Evolutionary conservation across 106 monocot species (phyloP).

Genomic region (Dioscorea alata): DNA sequence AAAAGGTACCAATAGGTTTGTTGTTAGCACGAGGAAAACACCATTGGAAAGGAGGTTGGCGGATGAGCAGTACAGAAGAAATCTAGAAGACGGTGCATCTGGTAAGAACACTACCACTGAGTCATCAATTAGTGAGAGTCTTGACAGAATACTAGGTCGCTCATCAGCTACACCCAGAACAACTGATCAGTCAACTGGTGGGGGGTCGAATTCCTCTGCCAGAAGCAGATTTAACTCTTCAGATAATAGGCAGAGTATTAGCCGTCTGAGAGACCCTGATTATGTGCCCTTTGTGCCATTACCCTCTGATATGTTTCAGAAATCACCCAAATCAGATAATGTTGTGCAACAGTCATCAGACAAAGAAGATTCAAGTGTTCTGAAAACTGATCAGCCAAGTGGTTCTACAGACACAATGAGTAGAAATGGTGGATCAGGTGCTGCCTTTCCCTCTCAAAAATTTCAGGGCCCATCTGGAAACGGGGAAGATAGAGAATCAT

Average conservation of each 20-base stretch:
- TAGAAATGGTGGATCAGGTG: not conserved
- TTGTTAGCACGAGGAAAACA: conserved; percentile 46
- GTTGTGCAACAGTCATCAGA: conserved; percentile 6
- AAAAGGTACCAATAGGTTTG: conserved; percentile 32
- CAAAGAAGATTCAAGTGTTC: conserved; percentile 10
- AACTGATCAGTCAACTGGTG: conserved; percentile 2
- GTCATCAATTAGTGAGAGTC: conserved; percentile 48
- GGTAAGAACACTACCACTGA: conserved; percentile 8
- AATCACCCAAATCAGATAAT: conserved; percentile 17
- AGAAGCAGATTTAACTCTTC: conserved; percentile 13
- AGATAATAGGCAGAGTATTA: conserved; percentile 21
- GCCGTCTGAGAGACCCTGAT: conserved; percentile 30
- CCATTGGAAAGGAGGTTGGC: conserved; percentile 49
- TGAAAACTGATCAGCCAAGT: not conserved
- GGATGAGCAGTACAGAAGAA: conserved; percentile 30
- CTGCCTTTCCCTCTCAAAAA: not conserved
- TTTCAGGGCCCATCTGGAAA: conserved; percentile 5
- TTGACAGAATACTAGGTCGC: conserved; percentile 77
- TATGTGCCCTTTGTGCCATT: conserved; percentile 79
- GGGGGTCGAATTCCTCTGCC: conserved; percentile 5
- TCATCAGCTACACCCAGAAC: conserved; percentile 23
- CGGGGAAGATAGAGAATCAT: conserved; percentile 12
- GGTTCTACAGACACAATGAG: not conserved
- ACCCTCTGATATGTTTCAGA: conserved; percentile 52
- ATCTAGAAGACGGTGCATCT: conserved; percentile 2